Base-by-base conservation (phyloP, 805 yeast genomes). In the Starmerella bombi region DNA sequence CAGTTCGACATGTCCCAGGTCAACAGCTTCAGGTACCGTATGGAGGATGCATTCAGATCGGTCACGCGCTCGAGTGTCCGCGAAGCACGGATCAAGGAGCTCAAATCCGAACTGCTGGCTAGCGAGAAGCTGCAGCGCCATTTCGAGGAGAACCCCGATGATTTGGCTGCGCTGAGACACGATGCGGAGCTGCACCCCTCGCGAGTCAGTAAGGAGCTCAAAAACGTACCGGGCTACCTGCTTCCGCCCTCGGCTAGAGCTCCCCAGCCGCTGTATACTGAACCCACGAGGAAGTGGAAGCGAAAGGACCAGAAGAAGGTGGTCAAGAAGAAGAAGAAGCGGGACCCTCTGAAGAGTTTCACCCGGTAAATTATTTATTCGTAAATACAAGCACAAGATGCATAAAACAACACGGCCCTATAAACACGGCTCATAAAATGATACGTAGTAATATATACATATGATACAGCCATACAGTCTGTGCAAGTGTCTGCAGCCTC, bases 71-170 rank as follows among this genome's bases (percentile, higher is more conserved):
- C 80, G 8, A 81, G 94, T 0, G 74, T 91, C 20, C 75, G 96
- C 61, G 96, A 91, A 55, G 97, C 97, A 1, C 73, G 97, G 55
- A 71, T 85, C 42, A 80, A 75, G 59, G 98, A 91, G 57, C 70
- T 88, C 59, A 81, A 81, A 59, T 72, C 77, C 50, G 97, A 91
- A 60, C 67, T 91, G 58, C 65, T 91, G 47, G 74, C 88, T 33
- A 81, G 93, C 51, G 95, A 84, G 43, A 85, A 83, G 57, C 71
- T 91, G 58, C 84, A 85, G 62, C 72, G 95, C 56, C 94, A 84
- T 62, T 91, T 91, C 58, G 95, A 88, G 60, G 97, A 91, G 57
- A 91, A 91, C 57, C 98, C 98, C 6, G 93, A 83, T 56, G 98
- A 91, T 62, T 70, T 91, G 53, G 75, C 75, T 17, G 75, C 80